A percentile compares a stretch with the other conserved stretches of the same genome.
Evolutionary conservation across 169 alveolate genomes (phyloP).

Genomic region (Plasmodium vivax): DNA sequence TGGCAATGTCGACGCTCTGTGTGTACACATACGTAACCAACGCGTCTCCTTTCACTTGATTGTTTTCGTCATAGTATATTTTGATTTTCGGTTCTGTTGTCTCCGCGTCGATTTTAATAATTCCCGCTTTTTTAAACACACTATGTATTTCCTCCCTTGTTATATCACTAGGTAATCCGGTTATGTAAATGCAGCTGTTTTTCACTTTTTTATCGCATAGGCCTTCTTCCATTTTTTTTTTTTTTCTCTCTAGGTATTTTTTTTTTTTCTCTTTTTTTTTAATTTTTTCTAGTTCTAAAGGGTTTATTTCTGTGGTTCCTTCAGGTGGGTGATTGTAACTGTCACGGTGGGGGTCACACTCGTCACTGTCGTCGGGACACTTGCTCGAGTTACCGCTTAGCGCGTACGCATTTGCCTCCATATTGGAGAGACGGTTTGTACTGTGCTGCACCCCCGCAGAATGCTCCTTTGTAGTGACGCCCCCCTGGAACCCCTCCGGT

Average conservation of each 20-base stretch:
- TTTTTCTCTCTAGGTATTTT: conserved; percentile 69
- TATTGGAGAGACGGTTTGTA: neutral
- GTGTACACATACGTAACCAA: conserved; percentile 86
- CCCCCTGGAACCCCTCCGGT: neutral
- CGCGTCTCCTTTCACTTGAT: conserved; percentile 87
- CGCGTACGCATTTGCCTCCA: neutral
- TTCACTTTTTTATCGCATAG: conserved; percentile 73
- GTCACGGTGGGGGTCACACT: neutral
- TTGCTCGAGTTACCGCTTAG: neutral
- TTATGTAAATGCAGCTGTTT: conserved; percentile 82
- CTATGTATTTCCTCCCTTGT: conserved; percentile 81
- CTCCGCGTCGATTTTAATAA: conserved; percentile 88
- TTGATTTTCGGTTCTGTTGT: conserved; percentile 88
- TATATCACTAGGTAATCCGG: conserved; percentile 85
- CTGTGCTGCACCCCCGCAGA: neutral
- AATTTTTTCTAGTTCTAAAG: conserved; percentile 21
- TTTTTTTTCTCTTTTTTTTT: conserved; percentile 68
- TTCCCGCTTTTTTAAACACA: conserved; percentile 88
- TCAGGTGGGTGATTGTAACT: neutral
- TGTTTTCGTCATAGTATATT: conserved; percentile 83
- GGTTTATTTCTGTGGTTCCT: neutral
- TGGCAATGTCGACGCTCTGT: conserved; percentile 87
- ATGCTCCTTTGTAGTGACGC: neutral
- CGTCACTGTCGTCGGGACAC: neutral
- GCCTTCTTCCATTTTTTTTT: conserved; percentile 72